phyloP scores from a whole-genome alignment of 192 early-diverging fungal species.

The Mortierella claussenii region DNA sequence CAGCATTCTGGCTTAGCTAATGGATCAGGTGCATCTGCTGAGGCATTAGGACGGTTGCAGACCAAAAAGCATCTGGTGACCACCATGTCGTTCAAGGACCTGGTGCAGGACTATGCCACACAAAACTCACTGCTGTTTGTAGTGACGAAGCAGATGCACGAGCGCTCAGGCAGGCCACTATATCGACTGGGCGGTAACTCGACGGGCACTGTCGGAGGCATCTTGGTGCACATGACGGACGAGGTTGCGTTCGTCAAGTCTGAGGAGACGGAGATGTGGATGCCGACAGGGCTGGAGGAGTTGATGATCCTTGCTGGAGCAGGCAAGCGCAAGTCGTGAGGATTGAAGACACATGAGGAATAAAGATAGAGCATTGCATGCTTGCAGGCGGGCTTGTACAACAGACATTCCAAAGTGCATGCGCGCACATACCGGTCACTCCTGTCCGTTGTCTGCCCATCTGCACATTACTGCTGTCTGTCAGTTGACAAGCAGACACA shows the following conservation, averaged over 20 bases:
- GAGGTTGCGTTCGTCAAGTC: slow-evolving; percentile 68
- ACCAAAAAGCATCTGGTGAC: slow-evolving; percentile 35
- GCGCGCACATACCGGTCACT: too few species aligned
- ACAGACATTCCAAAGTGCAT: too few species aligned
- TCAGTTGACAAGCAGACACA: too few species aligned
- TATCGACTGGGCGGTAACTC: slow-evolving; percentile 63
- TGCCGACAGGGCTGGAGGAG: slow-evolving; percentile 65
- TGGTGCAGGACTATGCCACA: slow-evolving; percentile 66
- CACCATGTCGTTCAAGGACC: slow-evolving; percentile 64
- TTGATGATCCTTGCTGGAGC: slow-evolving; percentile 54
- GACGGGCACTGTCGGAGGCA: slow-evolving; percentile 56
- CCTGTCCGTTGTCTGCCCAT: too few species aligned
- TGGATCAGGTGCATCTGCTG: slow-evolving; percentile 6
- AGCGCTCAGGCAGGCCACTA: slow-evolving; percentile 62
- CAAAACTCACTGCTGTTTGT: slow-evolving; percentile 65
- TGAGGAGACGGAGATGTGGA: slow-evolving; percentile 62
- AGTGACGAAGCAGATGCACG: slow-evolving; percentile 62
- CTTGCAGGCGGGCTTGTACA: too few species aligned
- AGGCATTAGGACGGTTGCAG: slow-evolving; percentile 41
- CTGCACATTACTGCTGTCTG: too few species aligned
- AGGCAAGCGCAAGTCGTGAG: slow-evolving; percentile 9
- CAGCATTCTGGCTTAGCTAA: slow-evolving; percentile 5
- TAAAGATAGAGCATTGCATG: neutral
- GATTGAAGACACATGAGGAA: neutral
- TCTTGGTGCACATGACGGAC: slow-evolving; percentile 70